Base-by-base conservation (phyloP, 371 early-diverging fungal species). In the Mortierella sp. region DNA sequence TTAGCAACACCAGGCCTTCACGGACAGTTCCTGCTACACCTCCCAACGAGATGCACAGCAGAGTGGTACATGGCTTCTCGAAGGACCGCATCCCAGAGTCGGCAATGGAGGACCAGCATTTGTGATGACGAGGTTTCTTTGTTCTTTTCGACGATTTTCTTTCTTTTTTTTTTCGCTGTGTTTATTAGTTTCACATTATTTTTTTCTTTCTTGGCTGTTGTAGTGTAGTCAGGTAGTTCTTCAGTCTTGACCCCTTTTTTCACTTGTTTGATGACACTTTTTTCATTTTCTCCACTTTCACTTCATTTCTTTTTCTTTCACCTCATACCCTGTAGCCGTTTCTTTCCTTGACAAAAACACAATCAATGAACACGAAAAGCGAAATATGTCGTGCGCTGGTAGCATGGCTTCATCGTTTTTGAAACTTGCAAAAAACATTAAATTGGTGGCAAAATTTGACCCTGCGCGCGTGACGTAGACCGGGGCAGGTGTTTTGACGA, bases 71-170 rank as follows among this genome's bases (percentile, higher is more conserved):
- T 41, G 70, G 69, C 7, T 80, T 70, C 66, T 63, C 69, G 6
- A 79, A 75, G 61, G 80, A 80, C 29, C 80, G 80, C 11, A 80
- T 80, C 47, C 80, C 80, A 19, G 80, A 79, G 64, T 79, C 79
- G 6, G 70, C 44, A 6, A 73, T 79, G 72, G 79, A 79, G 64
- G 79, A 79, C n/a, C 75, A 79, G n/a, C 68, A 64, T 40, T 29
- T 50, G n/a, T 40, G 55, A 52, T 66, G 47, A 65, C 53, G 16
- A 0, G 22, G 16, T 9, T 5, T 3, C 26, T 2, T 61, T 61
- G 16, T 61, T 37, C 19, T 34, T 31, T 55, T n/a, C n/a, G n/a
- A n/a, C n/a, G n/a, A n/a, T n/a, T n/a, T 8, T n/a, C 5, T 2
- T 55, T 55, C 0, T 31, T 31, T 55, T 31, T 9, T 7, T 19